A percentile compares a stretch with the other conserved stretches of the same genome.
These are phyloP conservation scores for Planoprotostelium fungivorum DNA, from an alignment of 78 protist genomes.

Conservation along the genomic window DNA sequence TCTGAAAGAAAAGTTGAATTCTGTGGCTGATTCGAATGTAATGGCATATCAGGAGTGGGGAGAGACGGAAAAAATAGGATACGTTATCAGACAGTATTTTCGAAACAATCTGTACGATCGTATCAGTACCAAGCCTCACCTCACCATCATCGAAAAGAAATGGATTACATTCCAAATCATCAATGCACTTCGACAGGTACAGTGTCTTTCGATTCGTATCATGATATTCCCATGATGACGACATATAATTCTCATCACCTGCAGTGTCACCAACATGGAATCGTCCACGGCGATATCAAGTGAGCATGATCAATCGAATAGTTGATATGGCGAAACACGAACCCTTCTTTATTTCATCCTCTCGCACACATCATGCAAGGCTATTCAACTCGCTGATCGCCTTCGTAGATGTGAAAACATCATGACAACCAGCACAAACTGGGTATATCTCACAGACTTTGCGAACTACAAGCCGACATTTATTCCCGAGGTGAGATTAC, in stretches of 20 bases:
- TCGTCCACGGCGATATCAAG: slow-evolving; percentile 68
- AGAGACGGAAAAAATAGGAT: slow-evolving; percentile 75
- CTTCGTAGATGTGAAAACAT: slow-evolving; percentile 70
- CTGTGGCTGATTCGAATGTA: slow-evolving; percentile 39
- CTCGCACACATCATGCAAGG: background rate
- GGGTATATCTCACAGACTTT: slow-evolving; percentile 74
- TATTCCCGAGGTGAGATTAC: slow-evolving; percentile 42
- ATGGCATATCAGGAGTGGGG: slow-evolving; percentile 62
- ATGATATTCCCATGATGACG: too few relatives aligned
- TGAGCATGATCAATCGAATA: too few relatives aligned
- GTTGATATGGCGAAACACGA: too few relatives aligned
- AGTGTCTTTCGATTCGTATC: too few relatives aligned
- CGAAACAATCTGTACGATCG: slow-evolving; percentile 61
- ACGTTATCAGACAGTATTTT: slow-evolving; percentile 71
- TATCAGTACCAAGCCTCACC: slow-evolving; percentile 76
- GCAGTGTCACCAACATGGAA: slow-evolving; percentile 36
- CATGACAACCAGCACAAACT: slow-evolving; percentile 70
- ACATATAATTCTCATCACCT: too few relatives aligned
- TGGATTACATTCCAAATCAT: slow-evolving; percentile 87
- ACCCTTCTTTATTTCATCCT: background rate
- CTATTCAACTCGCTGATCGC: too few relatives aligned
- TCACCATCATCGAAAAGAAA: slow-evolving; percentile 63
- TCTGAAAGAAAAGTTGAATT: slow-evolving; percentile 17
- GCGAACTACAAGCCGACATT: slow-evolving; percentile 70
- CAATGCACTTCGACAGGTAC: slow-evolving; percentile 59